Evolutionary conservation across 176 grass and related monocot species (phyloP).

Genomic region (Saccharum officinarum): DNA sequence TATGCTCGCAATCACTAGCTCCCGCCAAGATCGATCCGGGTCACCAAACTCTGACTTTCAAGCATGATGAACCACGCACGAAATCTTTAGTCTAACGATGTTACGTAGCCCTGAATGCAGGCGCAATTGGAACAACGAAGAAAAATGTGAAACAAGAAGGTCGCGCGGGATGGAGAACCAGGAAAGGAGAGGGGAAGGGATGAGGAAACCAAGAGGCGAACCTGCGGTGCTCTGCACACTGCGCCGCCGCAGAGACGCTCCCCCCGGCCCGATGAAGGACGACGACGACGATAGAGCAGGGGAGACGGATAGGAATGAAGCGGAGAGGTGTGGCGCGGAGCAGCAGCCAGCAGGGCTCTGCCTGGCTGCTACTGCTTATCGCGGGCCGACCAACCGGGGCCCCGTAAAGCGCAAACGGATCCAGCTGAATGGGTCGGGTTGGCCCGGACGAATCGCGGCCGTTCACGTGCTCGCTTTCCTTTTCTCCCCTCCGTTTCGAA

Average conservation of each 20-base stretch:
- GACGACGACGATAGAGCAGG: neutral
- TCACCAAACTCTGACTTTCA: neutral
- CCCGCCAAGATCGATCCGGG: neutral
- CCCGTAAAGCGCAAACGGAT: conserved; percentile 8
- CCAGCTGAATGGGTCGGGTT: neutral
- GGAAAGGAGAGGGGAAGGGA: too few species aligned
- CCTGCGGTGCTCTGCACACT: conserved; percentile 5
- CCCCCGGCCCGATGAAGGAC: neutral
- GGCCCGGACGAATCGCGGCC: neutral
- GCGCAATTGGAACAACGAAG: neutral
- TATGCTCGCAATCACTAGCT: neutral
- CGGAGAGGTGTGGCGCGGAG: conserved; percentile 20
- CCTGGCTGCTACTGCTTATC: neutral
- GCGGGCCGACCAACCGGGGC: neutral
- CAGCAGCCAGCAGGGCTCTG: neutral
- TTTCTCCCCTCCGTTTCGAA: conserved; percentile 21
- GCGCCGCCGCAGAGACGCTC: neutral
- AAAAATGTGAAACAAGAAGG: neutral
- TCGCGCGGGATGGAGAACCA: neutral
- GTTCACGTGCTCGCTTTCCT: neutral
- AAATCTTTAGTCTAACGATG: too few species aligned
- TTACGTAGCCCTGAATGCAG: neutral
- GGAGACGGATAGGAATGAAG: conserved; percentile 18
- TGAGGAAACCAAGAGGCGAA: neutral
- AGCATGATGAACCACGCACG: neutral